Base-by-base conservation (phyloP, 345 rosid genomes). In the Syzygium oleosum region DNA sequence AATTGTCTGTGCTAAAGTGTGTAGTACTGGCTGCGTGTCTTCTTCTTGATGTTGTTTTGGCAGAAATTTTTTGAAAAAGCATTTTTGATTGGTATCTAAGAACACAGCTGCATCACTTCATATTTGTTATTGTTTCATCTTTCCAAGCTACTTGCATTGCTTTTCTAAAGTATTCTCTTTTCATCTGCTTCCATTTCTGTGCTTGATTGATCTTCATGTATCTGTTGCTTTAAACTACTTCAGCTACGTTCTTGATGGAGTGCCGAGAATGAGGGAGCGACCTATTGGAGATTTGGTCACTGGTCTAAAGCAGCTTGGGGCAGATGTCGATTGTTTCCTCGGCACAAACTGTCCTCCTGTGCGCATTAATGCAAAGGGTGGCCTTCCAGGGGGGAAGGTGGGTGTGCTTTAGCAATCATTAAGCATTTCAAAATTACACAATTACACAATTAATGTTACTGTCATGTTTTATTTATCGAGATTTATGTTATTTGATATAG, bases 351-450 rank as follows among this genome's bases (percentile, higher is more conserved):
- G 99, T 41, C 99, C 99, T 85, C 98, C 97, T 92, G 99, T 96
- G 89, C 94, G 87, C 56, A 90, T 98, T 52, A 96, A 93, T 53
- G 96, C 90, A 88, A 94, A 94, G 80, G 99, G 99, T 90, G 98
- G 99, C 85, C 98, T 96, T 91, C 99, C 99, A 3, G 97, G 99
- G 85, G 99, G 98, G 85, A 98, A 94, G 98, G 99, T 96, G 85
- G 85, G 94, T 85, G 79, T 85, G 61, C 22, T 25, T 21, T 16
- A 56, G 53, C 49, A 49, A 56, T 84, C 55, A 13, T 63, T 27
- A 31, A 53, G 65, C 84, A 31, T 9, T 14, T 87, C 14, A 53
- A 34, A 21, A 23, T 46, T 25, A 29, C 25, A 25, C 25, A 41
- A n/a, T 52, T 27, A 12, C 61, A 56, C 11, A 13, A 12, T 43